Base-by-base conservation (phyloP, 192 early-diverging fungal genomes). In the Lobosporangium transversale region DNA sequence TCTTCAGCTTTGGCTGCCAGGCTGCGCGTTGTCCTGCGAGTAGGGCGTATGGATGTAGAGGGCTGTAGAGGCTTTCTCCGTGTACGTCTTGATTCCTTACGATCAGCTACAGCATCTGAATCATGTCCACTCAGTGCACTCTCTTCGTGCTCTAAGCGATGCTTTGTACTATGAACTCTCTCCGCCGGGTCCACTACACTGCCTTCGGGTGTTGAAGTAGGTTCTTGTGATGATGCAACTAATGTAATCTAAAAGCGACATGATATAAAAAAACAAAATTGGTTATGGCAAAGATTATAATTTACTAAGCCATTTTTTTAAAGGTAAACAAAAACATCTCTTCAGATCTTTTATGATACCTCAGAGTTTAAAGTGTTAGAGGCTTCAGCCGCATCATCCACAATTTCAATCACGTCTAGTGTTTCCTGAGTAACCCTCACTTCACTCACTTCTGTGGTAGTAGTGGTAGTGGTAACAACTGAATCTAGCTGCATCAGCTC, bases 11-110 rank as follows among this genome's bases (percentile, higher is more conserved):
- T 62, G 23, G 69, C 60, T 0, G 60, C 53, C 23, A 57, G 48
- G 20, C 61, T 71, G 2, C 69, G 58, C 1, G 69, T 71, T 14
- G 60, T 51, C 32, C 69, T 53, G 2, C 69, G 69, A 2, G 69
- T 56, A 20, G 53, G 29, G 26, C 60, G 50, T 10, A 47, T 27
- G 10, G 64, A 48, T 4, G 56, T 68, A 45, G 53, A 55, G 4
- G 43, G 58, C 30, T 37, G 49, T n/a, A 62, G 30, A 26, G 48
- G 32, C 44, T 62, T 63, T 15, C 20, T 49, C 18, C 33, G 48
- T 43, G 53, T 23, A 18, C 53, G 61, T 26, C 20, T 58, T 6
- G 53, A 40, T 20, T 70, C 59, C 50, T 48, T 62, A 7, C 40
- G 69, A 53, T 49, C 59, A 14, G 8, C 17, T 17, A 31, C 29